These are phyloP conservation scores for Poa pratensis DNA, from an alignment of 176 grass and related monocot species.

Conservation along the genomic window DNA sequence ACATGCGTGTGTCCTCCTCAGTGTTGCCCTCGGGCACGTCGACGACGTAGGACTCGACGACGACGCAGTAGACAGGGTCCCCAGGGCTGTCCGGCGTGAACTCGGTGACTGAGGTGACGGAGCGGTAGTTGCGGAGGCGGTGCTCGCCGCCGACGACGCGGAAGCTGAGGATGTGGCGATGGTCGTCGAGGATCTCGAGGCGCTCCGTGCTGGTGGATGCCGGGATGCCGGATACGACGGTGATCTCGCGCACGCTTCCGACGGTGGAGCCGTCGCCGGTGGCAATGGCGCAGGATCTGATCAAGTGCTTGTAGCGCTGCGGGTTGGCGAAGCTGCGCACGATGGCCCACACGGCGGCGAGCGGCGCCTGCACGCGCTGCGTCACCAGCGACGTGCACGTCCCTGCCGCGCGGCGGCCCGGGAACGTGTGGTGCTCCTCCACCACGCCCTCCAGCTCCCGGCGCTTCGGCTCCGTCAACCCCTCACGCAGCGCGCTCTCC, in stretches of 20 bases:
- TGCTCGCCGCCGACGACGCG: slow-evolving; percentile 89
- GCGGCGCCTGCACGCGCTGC: slow-evolving; percentile 78
- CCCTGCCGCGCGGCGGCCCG: slow-evolving; percentile 28
- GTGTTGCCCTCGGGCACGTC: slow-evolving; percentile 92
- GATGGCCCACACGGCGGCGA: slow-evolving; percentile 75
- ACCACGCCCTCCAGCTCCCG: slow-evolving; percentile 46
- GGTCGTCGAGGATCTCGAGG: slow-evolving; percentile 93
- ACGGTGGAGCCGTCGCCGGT: slow-evolving; percentile 71
- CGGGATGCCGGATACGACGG: slow-evolving; percentile 82
- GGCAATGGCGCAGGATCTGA: slow-evolving; percentile 67
- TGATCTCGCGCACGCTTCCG: slow-evolving; percentile 90
- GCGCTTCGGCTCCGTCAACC: slow-evolving; percentile 44
- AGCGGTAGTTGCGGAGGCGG: slow-evolving; percentile 91
- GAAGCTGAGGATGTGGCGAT: slow-evolving; percentile 91
- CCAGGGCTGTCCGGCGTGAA: slow-evolving; percentile 24
- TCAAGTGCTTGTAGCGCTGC: slow-evolving; percentile 98
- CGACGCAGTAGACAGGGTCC: slow-evolving; percentile 59
- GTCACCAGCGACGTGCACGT: slow-evolving; percentile 88
- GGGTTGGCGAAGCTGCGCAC: slow-evolving; percentile 75
- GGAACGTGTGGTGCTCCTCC: slow-evolving; percentile 64
- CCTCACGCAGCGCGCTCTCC: slow-evolving; percentile 51
- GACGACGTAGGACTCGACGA: slow-evolving; percentile 91
- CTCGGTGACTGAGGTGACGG: slow-evolving; percentile 96
- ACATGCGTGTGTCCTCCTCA: slow-evolving; percentile 91
- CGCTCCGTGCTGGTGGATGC: slow-evolving; percentile 92